Conservation (phyloP, 106 monocot genomes). For the Hemerocallis citrina region DNA sequence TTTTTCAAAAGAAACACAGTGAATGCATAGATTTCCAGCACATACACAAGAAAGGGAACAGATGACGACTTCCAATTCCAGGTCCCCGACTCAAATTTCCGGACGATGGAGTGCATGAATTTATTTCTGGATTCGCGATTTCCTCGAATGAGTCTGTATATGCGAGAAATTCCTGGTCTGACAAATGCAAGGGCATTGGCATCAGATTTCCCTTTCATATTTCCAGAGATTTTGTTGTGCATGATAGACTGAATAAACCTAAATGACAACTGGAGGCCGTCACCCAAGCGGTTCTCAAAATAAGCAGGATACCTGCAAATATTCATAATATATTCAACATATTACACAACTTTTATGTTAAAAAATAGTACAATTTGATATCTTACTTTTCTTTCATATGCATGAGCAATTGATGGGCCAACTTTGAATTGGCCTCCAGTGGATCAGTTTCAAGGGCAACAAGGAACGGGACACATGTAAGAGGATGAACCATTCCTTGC, state of each 20-base stretch:
- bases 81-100: conserved; percentile 84
- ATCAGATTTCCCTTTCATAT: conserved; percentile 44
- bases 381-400: conserved; percentile 99
- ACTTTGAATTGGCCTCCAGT: conserved; percentile 66
- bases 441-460: conserved; percentile 96
- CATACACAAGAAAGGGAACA: conserved; percentile 85
- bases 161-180: conserved; percentile 81
- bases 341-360: too few relatives aligned
- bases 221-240: conserved; percentile 22
- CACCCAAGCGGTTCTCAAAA: conserved; percentile 94
- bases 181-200: conserved; percentile 54
- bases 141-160: conserved; percentile 82
- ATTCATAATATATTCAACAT: background rate
- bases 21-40: conserved; percentile 2
- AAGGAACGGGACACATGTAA: conserved; percentile 91
- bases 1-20: too few relatives aligned
- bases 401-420: conserved; percentile 93
- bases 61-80: conserved; percentile 50
- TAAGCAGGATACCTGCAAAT: conserved; percentile 87
- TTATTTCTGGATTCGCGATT: conserved; percentile 90
- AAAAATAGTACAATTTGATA: too few relatives aligned
- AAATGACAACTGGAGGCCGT: conserved; percentile 94
- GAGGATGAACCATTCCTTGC: conserved; percentile 97
- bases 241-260: conserved; percentile 60
- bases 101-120: conserved; percentile 90